These are phyloP conservation scores for Phytomonas serpens DNA, from an alignment of 208 protist genomes.

Conservation along the genomic window DNA sequence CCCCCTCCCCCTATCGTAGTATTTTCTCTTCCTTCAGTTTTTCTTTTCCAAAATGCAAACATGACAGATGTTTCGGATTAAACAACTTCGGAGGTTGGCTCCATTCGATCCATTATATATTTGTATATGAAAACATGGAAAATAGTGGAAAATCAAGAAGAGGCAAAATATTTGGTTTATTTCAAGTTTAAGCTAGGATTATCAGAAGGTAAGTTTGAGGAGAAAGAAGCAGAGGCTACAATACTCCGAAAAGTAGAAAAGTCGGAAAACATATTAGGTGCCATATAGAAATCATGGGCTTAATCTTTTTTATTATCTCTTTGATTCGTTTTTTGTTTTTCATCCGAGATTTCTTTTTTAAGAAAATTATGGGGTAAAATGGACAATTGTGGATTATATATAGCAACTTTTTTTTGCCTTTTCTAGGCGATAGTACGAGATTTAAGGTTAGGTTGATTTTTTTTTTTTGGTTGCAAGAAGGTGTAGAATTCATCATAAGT, in stretches of 20 bases:
- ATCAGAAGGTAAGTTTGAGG: neutral
- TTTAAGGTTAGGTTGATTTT: neutral
- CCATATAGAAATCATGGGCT: neutral
- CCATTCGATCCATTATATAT: neutral
- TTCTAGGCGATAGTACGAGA: neutral
- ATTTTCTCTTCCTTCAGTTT: constrained; percentile 1
- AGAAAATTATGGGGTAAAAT: neutral
- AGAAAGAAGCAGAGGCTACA: neutral
- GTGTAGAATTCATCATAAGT: neutral
- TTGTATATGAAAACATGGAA: neutral
- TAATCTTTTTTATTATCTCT: constrained; percentile 13
- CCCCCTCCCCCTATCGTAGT: neutral
- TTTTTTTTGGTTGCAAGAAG: neutral
- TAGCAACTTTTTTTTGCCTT: neutral
- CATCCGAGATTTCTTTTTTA: constrained; percentile 8
- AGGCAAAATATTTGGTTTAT: neutral
- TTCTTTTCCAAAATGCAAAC: neutral
- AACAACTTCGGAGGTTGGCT: neutral
- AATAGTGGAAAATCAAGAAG: neutral
- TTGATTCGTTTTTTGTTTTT: constrained; percentile 14
- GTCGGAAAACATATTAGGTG: neutral
- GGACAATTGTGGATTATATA: neutral
- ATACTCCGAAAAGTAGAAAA: neutral
- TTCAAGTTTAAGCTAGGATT: neutral
- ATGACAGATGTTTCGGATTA: neutral